Conservation (phyloP, 2,329 filamentous ascomycete genomes). For the Colletotrichum sp. region DNA sequence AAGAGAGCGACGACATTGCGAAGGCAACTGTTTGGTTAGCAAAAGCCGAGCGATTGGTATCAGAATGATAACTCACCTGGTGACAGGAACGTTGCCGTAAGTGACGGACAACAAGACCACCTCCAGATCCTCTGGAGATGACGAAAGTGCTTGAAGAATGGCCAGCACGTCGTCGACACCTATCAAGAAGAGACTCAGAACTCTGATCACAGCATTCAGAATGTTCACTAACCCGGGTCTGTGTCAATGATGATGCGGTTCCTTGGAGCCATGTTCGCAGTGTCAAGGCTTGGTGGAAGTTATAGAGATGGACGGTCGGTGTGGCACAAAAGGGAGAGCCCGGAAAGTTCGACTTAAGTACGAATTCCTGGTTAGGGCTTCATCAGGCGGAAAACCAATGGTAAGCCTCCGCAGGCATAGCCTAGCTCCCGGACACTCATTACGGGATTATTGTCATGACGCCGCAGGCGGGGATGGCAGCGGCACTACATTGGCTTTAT, state of each 20-base stretch:
- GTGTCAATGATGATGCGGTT: conserved; percentile 94
- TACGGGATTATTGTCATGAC: too few species aligned
- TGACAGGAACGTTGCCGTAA: conserved; percentile 90
- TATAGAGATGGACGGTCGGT: too few species aligned
- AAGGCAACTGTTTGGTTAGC: conserved; percentile 65
- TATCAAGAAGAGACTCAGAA: conserved; percentile 26
- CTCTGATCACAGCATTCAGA: neutral
- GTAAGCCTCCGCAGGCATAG: too few species aligned
- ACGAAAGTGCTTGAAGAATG: conserved; percentile 83
- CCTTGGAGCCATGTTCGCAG: conserved; percentile 62
- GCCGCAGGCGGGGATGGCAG: too few species aligned
- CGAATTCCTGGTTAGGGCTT: too few species aligned
- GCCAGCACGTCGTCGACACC: conserved; percentile 93
- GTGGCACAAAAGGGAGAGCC: too few species aligned
- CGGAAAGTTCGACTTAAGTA: too few species aligned
- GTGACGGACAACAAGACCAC: conserved; percentile 86
- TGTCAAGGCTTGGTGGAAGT: too few species aligned
- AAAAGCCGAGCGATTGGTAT: neutral
- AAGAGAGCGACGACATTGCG: conserved; percentile 91
- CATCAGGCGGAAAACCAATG: too few species aligned
- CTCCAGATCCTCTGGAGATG: conserved; percentile 83
- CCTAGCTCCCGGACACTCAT: too few species aligned
- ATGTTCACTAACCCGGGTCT: conserved; percentile 70
- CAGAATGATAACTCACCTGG: conserved; percentile 60
- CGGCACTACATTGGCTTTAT: too few species aligned